phyloP scores from a whole-genome alignment of 805 yeast species.

The Osmozyma mogii region DNA sequence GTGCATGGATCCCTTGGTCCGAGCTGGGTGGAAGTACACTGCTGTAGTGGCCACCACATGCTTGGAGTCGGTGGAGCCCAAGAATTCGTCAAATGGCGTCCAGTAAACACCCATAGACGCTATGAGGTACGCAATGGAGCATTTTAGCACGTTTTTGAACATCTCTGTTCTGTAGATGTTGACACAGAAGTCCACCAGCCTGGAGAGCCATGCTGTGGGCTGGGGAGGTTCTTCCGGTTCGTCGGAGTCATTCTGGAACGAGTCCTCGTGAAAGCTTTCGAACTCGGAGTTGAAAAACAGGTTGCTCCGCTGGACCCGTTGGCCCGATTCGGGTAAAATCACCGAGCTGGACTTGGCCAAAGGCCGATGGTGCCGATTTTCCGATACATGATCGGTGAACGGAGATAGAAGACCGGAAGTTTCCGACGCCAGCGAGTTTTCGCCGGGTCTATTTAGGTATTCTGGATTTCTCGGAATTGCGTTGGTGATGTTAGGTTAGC shows the following conservation, averaged over 20 bases:
- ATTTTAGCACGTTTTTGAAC: slow-evolving; percentile 41
- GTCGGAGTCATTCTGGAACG: slow-evolving; percentile 10
- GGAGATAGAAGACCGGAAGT: too few relatives aligned
- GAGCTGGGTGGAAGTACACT: slow-evolving; percentile 77
- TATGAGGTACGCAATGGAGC: slow-evolving; percentile 64
- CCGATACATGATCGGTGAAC: too few relatives aligned
- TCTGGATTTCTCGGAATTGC: too few relatives aligned
- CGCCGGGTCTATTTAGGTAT: too few relatives aligned
- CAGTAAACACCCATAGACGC: slow-evolving; percentile 70
- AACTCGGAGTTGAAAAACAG: slow-evolving; percentile 20
- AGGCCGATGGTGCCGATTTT: too few relatives aligned
- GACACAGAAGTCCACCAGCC: not conserved
- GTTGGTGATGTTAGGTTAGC: too few relatives aligned
- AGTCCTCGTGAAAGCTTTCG: slow-evolving; percentile 15
- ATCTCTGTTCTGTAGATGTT: slow-evolving; percentile 10
- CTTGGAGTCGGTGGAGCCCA: slow-evolving; percentile 66
- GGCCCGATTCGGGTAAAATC: slow-evolving; percentile 32
- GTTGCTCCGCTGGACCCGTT: slow-evolving; percentile 26
- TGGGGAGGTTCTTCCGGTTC: slow-evolving; percentile 4
- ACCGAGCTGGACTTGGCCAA: too few relatives aligned
- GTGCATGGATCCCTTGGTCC: slow-evolving; percentile 75
- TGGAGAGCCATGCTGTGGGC: not conserved
- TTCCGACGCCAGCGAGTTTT: too few relatives aligned
- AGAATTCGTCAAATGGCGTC: slow-evolving; percentile 36
- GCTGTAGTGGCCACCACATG: slow-evolving; percentile 78